Percentiles rank a stretch among this genome's conserved stretches.
Conservation (phyloP, 1,284 basidiomycete genomes). For the Melampsora larici-populina region DNA sequence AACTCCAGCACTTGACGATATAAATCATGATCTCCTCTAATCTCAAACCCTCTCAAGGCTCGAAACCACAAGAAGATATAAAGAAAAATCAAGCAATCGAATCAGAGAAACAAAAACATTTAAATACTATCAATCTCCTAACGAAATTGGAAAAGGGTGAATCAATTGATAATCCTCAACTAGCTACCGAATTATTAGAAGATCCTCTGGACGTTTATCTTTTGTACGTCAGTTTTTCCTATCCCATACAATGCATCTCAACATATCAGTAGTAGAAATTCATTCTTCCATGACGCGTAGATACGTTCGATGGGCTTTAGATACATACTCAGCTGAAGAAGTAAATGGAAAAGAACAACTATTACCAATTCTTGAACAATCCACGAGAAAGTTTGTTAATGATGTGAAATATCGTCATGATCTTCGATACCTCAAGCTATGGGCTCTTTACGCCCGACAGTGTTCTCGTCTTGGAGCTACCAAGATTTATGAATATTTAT, state of each 20-base stretch:
- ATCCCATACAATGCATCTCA: neutral
- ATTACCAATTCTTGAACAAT: slow-evolving; percentile 70
- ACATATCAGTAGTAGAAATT: neutral
- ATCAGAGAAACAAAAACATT: slow-evolving; percentile 20
- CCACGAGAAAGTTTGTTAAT: slow-evolving; percentile 71
- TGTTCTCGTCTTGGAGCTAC: slow-evolving; percentile 60
- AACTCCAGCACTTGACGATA: too few relatives aligned
- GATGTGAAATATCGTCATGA: slow-evolving; percentile 79
- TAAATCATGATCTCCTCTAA: too few relatives aligned
- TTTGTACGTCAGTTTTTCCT: neutral
- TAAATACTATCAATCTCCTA: slow-evolving; percentile 17
- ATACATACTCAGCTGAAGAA: slow-evolving; percentile 51
- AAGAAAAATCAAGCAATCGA: neutral
- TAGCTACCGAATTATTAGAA: slow-evolving; percentile 29
- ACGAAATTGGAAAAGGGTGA: slow-evolving; percentile 24
- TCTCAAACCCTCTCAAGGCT: too few relatives aligned
- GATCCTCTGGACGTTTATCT: slow-evolving; percentile 40
- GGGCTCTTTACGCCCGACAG: slow-evolving; percentile 71
- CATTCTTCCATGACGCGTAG: slow-evolving; percentile 49
- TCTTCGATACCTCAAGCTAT: slow-evolving; percentile 80
- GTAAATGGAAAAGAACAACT: slow-evolving; percentile 55
- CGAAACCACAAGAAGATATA: too few relatives aligned
- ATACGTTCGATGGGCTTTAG: slow-evolving; percentile 54
- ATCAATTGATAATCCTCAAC: slow-evolving; percentile 1
- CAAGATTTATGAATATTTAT: slow-evolving; percentile 67